Evolutionary conservation across 1,139 yeast species (phyloP).

Genomic region (Insectozyma bohioensis): DNA sequence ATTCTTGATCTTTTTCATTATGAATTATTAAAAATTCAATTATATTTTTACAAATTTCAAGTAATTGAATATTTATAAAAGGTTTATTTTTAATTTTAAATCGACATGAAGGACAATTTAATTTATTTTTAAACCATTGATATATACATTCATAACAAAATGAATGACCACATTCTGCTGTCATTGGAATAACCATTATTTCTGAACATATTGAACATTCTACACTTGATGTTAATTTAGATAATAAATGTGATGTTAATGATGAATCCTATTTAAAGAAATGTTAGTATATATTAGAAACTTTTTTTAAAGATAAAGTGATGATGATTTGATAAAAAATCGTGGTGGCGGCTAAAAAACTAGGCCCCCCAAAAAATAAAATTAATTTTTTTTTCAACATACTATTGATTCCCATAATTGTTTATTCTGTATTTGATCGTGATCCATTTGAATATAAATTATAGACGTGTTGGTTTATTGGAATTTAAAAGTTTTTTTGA

Average conservation of each 20-base stretch:
- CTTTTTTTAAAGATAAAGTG: not conserved
- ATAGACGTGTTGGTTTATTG: no score
- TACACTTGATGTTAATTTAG: conserved; percentile 26
- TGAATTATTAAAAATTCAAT: conserved; percentile 29
- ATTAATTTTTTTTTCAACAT: conserved; percentile 4
- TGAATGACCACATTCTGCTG: conserved; percentile 45
- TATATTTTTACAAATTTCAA: conserved; percentile 32
- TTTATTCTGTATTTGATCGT: conserved; percentile 5
- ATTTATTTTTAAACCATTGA: conserved; percentile 50
- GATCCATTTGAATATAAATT: no score
- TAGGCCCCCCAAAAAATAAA: no score
- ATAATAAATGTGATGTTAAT: conserved; percentile 15
- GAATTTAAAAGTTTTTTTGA: no score
- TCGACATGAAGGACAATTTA: conserved; percentile 59
- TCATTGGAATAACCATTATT: conserved; percentile 44
- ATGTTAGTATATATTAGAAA: conserved; percentile 4
- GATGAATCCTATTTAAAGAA: conserved; percentile 14
- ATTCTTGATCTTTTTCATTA: conserved; percentile 24
- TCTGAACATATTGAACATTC: conserved; percentile 49
- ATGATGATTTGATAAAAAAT: not conserved
- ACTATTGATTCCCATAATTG: conserved; percentile 12
- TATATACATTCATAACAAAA: conserved; percentile 50
- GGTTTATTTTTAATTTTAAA: conserved; percentile 44
- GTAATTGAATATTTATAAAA: conserved; percentile 41
- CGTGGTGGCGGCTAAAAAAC: no score